phyloP scores from a whole-genome alignment of 139 green algal genomes.

The Haematococcus lacustris region DNA sequence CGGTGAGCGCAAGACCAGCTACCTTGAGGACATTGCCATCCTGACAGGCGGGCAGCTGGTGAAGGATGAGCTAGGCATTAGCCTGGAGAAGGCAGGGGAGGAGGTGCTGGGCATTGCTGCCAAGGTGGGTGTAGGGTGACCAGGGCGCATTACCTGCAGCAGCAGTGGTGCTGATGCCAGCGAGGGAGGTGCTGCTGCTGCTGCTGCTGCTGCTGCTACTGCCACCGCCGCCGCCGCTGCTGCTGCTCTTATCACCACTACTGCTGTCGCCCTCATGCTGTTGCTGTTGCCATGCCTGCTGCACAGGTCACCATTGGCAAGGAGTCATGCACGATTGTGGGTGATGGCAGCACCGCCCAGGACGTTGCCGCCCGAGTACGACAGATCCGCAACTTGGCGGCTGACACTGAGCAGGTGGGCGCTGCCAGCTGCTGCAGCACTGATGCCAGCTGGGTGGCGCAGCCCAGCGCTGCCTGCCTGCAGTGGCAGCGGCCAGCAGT shows the following conservation, averaged over 20 bases:
- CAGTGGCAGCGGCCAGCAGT: too few relatives aligned
- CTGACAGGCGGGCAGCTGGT: constrained; percentile 88
- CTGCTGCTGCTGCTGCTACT: too few relatives aligned
- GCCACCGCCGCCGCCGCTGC: too few relatives aligned
- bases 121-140: too few relatives aligned
- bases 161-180: too few relatives aligned
- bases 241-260: not conserved
- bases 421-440: too few relatives aligned
- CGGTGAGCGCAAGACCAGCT: constrained; percentile 95
- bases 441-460: too few relatives aligned
- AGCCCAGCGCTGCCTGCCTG: too few relatives aligned
- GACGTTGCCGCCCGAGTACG: constrained; percentile 86
- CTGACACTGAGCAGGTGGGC: constrained; percentile 70
- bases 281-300: not conserved
- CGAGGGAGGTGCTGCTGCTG: too few relatives aligned
- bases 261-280: not conserved
- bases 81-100: constrained; percentile 84
- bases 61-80: constrained; percentile 95
- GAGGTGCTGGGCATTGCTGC: constrained; percentile 86
- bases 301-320: constrained; percentile 62
- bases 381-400: constrained; percentile 91
- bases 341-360: constrained; percentile 72
- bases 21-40: constrained; percentile 99
- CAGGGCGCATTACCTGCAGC: constrained; percentile 27
- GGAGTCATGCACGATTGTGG: constrained; percentile 94